Base-by-base conservation (phyloP, 148 eudicot genomes). In the Simmondsia chinensis region DNA sequence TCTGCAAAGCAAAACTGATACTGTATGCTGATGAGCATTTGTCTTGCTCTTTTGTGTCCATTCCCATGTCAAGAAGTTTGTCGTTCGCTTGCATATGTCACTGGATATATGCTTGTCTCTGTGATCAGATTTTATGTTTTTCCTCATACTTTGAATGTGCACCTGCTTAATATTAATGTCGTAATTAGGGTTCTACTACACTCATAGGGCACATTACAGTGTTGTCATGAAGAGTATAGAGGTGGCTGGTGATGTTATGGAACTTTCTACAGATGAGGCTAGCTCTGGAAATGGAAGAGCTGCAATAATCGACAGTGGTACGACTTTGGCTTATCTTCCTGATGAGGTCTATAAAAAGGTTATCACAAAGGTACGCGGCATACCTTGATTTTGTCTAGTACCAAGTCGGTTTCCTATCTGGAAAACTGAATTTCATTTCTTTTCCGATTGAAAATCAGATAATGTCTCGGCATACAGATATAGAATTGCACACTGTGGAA, bases 301-400 rank as follows among this genome's bases (percentile, higher is more conserved):
- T 15, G 73, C 82, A 31, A 73, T 88, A 37, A 66, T 88, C 52
- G 97, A 88, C 59, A 83, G 97, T 44, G 94, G 97, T 46, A 83
- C 97, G 50, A 88, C 97, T 42, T 74, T 88, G 66, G 91, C 94
- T 1, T 78, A 88, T 83, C 94, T 83, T 32, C 82, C 82, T 14
- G 65, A 71, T 44, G 77, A 65, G 12, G 61, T 83, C 49, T 80
- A 59, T 78, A 66, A 60, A 34, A 57, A 55, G 25, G 40, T 83
- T 43, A 31, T 80, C 46, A 4, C 34, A 6, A 73, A 53, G 70
- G 97, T 80, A 71, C 31, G 62, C 30, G 9, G 10, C 25, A 32
- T 35, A 8, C 46, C 37, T 55, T 15, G 12, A 54, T 2, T n/a
- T n/a, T n/a, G n/a, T n/a, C n/a, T n/a, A n/a, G n/a, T n/a, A n/a